Base-by-base conservation (phyloP, 1,284 basidiomycete species). In the Coriolopsis trogii region DNA sequence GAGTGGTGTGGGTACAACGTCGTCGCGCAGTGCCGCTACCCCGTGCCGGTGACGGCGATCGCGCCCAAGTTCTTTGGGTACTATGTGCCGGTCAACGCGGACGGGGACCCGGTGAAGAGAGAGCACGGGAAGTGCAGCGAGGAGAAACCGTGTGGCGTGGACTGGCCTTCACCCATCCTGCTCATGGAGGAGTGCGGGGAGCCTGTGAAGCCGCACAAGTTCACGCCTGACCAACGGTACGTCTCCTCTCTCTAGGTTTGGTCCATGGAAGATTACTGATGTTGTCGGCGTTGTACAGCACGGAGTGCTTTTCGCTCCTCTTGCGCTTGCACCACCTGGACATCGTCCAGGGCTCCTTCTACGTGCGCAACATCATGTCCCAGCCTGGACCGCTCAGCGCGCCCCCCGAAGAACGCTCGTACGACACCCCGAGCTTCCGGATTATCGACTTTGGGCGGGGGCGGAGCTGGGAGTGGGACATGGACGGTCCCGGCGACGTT, bases 11-110 rank as follows among this genome's bases (percentile, higher is more conserved):
- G 78, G 2, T 76, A 70, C 54, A 77, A 79, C 55, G 45, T 77
- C 40, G 57, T 76, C 4, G 55, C 61, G 13, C 76, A 76, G 1
- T 25, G 76, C 36, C 66, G 67, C 30, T 67, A 74, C 42, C 79
- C 79, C 0, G 71, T 75, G 0, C 79, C 79, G 5, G 67, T 74
- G 8, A 69, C 70, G 4, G 69, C 81, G 0, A 55, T 81, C 33
- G 75, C 79, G 4, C 80, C 81, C 9, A 79, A 80, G 62, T 82
- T 74, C 62, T 82, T 77, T 59, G 80, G 81, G 1, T 79, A 76
- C 62, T 82, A 81, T 59, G 59, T 68, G 6, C 73, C 74, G 2
- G 12, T 40, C 30, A 16, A 12, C 8, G 21, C 20, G 26, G 34
- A 56, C 33, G 54, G 59, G 10, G 51, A 40, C 28, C 18, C 13